Evolutionary conservation across 2,329 filamentous ascomycete genomes (phyloP), one percentile per base, ranked within the genome.

Genomic region (Fusarium algeriense): DNA sequence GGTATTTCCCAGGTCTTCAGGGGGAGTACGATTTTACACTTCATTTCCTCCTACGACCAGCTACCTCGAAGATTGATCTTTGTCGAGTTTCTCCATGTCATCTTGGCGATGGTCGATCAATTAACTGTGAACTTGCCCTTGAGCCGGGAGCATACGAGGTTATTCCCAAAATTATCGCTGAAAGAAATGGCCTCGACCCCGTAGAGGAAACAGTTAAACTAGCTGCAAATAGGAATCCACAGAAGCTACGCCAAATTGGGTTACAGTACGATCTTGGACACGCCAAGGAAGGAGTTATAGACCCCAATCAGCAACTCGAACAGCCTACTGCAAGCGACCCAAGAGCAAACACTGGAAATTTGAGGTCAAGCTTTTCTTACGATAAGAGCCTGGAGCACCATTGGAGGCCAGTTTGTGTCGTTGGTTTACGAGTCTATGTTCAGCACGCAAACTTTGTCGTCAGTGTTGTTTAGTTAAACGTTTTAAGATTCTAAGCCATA

Each of bases 131-230:
- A 75, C 83, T 93, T 20, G 83, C 89, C 37, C 87, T 94, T 3
- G 88, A 92, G 34, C 84, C 90, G 0, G 92, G 92, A 12, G 86
- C 83, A 17, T 94, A 93, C 78, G 88, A 88, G 45, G 87, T 94
- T 1, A 81, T 93, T 11, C 88, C 92, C 74, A 93, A 91, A 77
- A 86, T 93, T 70, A 89, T 88, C 7, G 90, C 91, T 0, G 74
- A 76, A 28, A 75, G 81, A 10, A 83, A 84, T 12, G 20, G 41
- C 41, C 41, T 44, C 6, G 1, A 1, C 14, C 41, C 20, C 0
- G 41, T 44, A 1, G 41, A 44, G 41, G 41, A 26, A 17, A 44
- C 8, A 17, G 41, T 44, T 17, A 44, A 44, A 44, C 20, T 44
- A 3, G 41, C 41, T 26, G 41, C 20, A 44, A 44, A 5, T 7